These are phyloP conservation scores for Edaphochlamys debaryana DNA, from an alignment of 139 green algal genomes.

Conservation along the genomic window DNA sequence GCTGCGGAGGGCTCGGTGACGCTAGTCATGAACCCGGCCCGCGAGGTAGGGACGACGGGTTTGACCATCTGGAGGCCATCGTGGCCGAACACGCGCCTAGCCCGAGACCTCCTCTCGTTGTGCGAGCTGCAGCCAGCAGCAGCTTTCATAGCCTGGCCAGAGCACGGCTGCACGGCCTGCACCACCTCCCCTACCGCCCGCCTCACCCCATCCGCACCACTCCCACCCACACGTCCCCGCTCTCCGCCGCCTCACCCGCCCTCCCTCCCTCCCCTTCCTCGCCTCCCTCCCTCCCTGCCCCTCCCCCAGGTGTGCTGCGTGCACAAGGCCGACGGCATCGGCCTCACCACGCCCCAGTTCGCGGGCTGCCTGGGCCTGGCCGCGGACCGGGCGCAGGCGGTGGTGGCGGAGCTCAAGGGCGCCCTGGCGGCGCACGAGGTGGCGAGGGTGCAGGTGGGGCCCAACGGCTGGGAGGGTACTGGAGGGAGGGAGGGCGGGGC, in stretches of 20 bases:
- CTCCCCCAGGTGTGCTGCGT: slow-evolving; percentile 80
- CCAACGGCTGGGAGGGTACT: background rate
- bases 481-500: background rate
- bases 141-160: too few species aligned
- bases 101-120: too few species aligned
- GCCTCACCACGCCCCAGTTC: slow-evolving; percentile 62
- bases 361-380: slow-evolving; percentile 41
- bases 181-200: too few species aligned
- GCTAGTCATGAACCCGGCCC: slow-evolving; percentile 61
- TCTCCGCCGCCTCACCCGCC: too few species aligned
- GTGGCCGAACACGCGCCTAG: too few species aligned
- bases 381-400: slow-evolving; percentile 47
- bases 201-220: too few species aligned
- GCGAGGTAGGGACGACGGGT: slow-evolving; percentile 17
- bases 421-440: slow-evolving; percentile 70
- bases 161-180: too few species aligned
- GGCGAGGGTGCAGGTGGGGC: slow-evolving; percentile 56
- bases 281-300: too few species aligned
- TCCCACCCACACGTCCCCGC: background rate
- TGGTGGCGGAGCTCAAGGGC: slow-evolving; percentile 57
- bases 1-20: slow-evolving; percentile 42
- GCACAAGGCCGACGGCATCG: slow-evolving; percentile 78
- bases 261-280: slow-evolving; percentile 28
- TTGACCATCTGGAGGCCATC: too few species aligned
- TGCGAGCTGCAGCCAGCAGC: too few species aligned